Base-by-base conservation (phyloP, 441 rosid species). In the Isatis lusitanica region DNA sequence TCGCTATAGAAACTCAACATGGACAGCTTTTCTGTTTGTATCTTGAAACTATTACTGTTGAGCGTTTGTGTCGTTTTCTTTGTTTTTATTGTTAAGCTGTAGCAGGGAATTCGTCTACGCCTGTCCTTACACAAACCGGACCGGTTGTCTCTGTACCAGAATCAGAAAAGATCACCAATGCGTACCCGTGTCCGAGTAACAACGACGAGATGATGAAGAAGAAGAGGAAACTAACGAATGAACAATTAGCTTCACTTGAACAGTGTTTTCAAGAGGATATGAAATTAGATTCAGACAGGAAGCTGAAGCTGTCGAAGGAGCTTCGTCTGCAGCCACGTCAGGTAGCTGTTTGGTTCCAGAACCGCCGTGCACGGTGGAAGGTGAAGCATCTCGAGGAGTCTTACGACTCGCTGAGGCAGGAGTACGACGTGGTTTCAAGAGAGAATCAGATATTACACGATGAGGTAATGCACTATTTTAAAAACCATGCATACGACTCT, bases 321-420 rank as follows among this genome's bases (percentile, higher is more conserved):
- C 86, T 94, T 38, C 89, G 96, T 57, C 79, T 91, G 48, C 90
- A 94, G 81, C 97, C 96, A 3, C 83, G 96, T 35, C 97, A 94
- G 78, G 79, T 88, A 56, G 92, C 96, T n/a, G 90, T 93, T 48
- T 93, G 98, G 98, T 94, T 91, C 77, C 97, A 91, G 71, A 94
- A 94, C 70, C 83, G 93, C 42, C 92, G 98, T 11, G 96, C 98
- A 9, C 73, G 98, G 48, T 94, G 98, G 97, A 94, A 90, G 77
- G 80, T 87, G 15, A 91, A 90, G 84, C 88, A 90, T 66, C 91
- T 94, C 7, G 98, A 88, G 67, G 85, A 85, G 65, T 79, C 86
- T 4, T 94, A 91, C 43, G 89, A 91, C 64, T 44, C 84, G 0
- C 93, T 94, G n/a, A 87, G 86, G 76, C 84, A 81, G 31, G 90